Conservation (phyloP, 306 rosid genomes). For the Citrullus amarus region DNA sequence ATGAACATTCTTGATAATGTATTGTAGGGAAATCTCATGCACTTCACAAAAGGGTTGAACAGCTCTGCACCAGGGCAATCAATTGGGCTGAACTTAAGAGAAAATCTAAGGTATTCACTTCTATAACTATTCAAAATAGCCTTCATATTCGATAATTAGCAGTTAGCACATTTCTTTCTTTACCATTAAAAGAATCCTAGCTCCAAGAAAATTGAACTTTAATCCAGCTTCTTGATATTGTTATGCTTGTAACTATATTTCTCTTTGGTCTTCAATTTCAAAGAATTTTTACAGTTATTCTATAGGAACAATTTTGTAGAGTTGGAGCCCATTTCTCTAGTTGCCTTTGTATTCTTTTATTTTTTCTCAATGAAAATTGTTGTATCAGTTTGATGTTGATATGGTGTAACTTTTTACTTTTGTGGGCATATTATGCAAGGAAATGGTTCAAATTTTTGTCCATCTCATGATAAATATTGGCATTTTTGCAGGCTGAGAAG, state of each 20-base stretch:
- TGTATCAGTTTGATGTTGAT: background rate
- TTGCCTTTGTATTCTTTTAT: too few relatives aligned
- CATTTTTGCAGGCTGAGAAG: slow-evolving; percentile 57
- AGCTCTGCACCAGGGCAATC: slow-evolving; percentile 51
- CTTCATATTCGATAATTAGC: background rate
- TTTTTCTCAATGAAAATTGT: too few relatives aligned
- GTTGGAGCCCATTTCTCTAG: too few relatives aligned
- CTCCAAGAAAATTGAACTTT: background rate
- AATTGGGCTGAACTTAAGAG: slow-evolving; percentile 45
- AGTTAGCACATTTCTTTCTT: background rate
- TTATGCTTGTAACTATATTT: background rate
- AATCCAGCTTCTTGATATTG: background rate
- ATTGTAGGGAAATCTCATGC: slow-evolving; percentile 54
- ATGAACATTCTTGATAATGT: background rate
- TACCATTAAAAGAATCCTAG: background rate
- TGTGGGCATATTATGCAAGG: background rate
- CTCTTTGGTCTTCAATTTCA: too few relatives aligned
- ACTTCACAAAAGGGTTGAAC: slow-evolving; percentile 55
- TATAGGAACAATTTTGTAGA: too few relatives aligned
- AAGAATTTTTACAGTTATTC: too few relatives aligned
- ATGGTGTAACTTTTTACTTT: background rate
- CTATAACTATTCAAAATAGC: background rate
- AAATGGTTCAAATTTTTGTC: background rate
- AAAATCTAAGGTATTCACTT: slow-evolving; percentile 32
- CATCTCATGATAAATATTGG: background rate